These are phyloP conservation scores for Apiospora marii DNA, from an alignment of 2,329 filamentous ascomycete species.

Conservation along the genomic window DNA sequence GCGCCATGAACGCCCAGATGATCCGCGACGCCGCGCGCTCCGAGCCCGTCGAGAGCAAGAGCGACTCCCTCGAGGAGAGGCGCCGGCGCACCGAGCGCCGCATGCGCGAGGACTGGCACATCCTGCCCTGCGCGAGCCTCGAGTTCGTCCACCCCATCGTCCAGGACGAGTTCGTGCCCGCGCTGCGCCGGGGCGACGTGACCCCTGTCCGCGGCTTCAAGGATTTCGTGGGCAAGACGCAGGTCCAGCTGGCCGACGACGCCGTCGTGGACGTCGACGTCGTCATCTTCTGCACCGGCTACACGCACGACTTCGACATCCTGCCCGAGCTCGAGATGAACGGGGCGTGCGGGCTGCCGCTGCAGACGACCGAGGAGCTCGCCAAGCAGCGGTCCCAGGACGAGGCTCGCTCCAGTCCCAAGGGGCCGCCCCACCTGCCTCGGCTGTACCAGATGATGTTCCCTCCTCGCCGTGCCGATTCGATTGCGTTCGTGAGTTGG, in stretches of 20 bases:
- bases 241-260: conserved; percentile 30
- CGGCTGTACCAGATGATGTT: conserved; percentile 36
- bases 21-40: conserved; percentile 30
- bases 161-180: conserved; percentile 35
- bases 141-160: conserved; percentile 32
- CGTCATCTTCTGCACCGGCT: conserved; percentile 37
- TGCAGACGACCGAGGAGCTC: background rate
- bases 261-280: conserved; percentile 31
- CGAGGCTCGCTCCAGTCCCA: too few relatives aligned
- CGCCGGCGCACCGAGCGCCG: conserved; percentile 27
- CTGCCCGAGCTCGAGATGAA: conserved; percentile 37
- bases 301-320: conserved; percentile 33
- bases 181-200: conserved; percentile 30
- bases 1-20: conserved; percentile 32
- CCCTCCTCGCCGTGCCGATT: conserved; percentile 34
- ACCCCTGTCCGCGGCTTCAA: conserved; percentile 32
- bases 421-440: conserved; percentile 27
- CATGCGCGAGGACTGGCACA: conserved; percentile 32
- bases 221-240: conserved; percentile 30
- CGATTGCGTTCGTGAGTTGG: conserved; percentile 34
- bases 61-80: conserved; percentile 1
- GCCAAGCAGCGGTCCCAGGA: too few relatives aligned
- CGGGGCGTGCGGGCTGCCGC: background rate
- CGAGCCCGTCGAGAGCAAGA: conserved; percentile 23
- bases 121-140: conserved; percentile 32